Evolutionary conservation across 495 filamentous ascomycete genomes (phyloP), one percentile per base, ranked within the genome.

Genomic region (Xylaria palmicola): DNA sequence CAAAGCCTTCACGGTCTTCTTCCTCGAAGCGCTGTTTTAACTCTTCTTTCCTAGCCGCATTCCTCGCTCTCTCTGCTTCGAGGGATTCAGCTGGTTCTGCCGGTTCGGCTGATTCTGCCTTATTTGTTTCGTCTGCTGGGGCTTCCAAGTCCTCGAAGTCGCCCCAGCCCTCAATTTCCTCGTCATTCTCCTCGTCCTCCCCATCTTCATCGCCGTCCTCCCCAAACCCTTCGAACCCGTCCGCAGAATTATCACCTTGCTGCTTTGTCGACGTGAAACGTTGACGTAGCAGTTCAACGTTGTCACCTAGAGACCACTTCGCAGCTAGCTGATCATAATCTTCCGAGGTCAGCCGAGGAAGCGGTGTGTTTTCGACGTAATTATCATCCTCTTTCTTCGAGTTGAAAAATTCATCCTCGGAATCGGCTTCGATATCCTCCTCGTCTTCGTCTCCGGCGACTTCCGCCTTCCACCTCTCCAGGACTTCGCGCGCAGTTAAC

Each of bases 21-120:
- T 97, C 93, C 70, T 98, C 94, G 68, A 98, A 98, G 9, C 95
- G 86, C 12, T 96, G 83, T 64, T 91, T 92, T 37, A 98, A 80
- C 70, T 98, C 95, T 75, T 97, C 94, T 73, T 98, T 98, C 66
- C 87, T 84, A 55, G 88, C 85, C 0, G 94, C 94, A 67, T 98
- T 98, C 67, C 84, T 89, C 67, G 92, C 91, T 59, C 94, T 88
- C 74, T 98, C 94, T 3, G 87, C 89, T 70, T 91, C 90, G 26
- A 95, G 68, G 32, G 83, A 65, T 34, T 66, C 65, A 24, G 54
- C 64, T 20, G 72, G 70, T 41, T 75, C n/a, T n/a, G n/a, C n/a
- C n/a, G n/a, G n/a, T n/a, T n/a, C n/a, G n/a, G n/a, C 71, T 0
- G 67, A 69, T 13, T 67, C 65, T 10, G 74, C 68, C 40, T 75